Evolutionary conservation across 148 eudicot species (phyloP).

Genomic region (Camellia lanceoleosa): DNA sequence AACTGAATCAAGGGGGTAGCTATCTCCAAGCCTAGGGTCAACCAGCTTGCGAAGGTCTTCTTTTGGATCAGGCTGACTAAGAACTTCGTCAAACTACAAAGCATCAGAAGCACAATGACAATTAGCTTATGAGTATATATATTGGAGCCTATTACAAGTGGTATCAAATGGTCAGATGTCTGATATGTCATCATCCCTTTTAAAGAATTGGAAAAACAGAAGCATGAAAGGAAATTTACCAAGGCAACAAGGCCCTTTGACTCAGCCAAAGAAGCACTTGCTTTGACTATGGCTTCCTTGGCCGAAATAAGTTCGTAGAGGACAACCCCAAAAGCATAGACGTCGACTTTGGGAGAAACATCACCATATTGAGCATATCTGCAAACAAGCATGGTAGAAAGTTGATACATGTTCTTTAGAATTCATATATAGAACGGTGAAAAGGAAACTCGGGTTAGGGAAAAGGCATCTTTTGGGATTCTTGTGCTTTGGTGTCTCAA

Average conservation of each 20-base stretch:
- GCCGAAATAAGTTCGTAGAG: conserved; percentile 78
- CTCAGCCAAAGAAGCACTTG: conserved; percentile 33
- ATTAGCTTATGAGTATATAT: neutral
- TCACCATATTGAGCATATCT: conserved; percentile 84
- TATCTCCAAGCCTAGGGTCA: conserved; percentile 68
- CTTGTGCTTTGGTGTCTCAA: neutral
- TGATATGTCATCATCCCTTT: neutral
- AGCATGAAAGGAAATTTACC: conserved; percentile 31
- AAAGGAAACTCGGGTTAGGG: neutral
- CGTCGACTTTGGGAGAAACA: conserved; percentile 78
- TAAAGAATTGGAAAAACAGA: neutral
- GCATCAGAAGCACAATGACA: neutral
- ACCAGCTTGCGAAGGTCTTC: conserved; percentile 50
- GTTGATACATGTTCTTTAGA: neutral
- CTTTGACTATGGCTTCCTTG: conserved; percentile 70
- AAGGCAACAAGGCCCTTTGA: conserved; percentile 59
- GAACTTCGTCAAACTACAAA: conserved; percentile 57
- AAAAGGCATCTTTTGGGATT: neutral
- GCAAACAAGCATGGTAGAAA: conserved; percentile 19
- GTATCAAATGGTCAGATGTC: neutral
- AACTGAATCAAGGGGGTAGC: conserved; percentile 47
- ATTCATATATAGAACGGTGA: no score
- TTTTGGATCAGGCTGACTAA: conserved; percentile 39
- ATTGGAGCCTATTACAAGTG: neutral
- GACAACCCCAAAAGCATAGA: conserved; percentile 82